Evolutionary conservation across 306 rosid species (phyloP), one percentile per base, ranked within the genome.

Genomic region (Dalbergia cultrata): DNA sequence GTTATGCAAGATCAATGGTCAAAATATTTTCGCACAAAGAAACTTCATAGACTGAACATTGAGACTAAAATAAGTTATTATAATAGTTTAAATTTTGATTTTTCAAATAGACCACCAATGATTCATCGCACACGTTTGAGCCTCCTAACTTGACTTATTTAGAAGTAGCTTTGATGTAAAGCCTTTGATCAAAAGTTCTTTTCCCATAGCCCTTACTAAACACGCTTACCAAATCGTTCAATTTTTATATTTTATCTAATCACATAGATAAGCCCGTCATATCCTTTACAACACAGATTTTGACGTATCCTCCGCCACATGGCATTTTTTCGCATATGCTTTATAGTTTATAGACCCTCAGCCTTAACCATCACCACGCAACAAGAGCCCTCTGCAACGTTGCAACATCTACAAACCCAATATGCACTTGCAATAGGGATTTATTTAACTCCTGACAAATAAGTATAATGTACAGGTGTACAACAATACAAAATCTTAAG

Each of bases 81-180:
- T 41, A 56, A 56, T 17, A 8, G 60, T 68, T 26, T 54, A 31
- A 62, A 34, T 34, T 62, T n/a, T 63, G 10, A 43, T 43, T 52
- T n/a, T 47, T 52, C 1, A 5, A 70, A 53, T 11, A 60, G 18
- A 54, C 52, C 54, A 33, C 53, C 69, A 8, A 54, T 33, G 33
- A 9, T 67, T 44, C 66, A 65, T 43, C 80, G 71, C 47, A 33
- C 18, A 10, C 8, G 34, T 45, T 41, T 21, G 49, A 45, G 71
- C 44, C 64, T 47, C 47, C 47, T 49, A 61, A 62, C 13, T 56
- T 43, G 31, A 44, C 78, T 74, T 64, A 59, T 59, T 17, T 26
- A 74, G 41, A 59, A 59, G 43, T 21, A 59, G 44, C 69, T 43
- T 58, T 22, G 57, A 53, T n/a, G 2, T 43, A 59, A 37, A 34